phyloP scores from a whole-genome alignment of 371 early-diverging fungal genomes.

The Apophysomyces sp. region DNA sequence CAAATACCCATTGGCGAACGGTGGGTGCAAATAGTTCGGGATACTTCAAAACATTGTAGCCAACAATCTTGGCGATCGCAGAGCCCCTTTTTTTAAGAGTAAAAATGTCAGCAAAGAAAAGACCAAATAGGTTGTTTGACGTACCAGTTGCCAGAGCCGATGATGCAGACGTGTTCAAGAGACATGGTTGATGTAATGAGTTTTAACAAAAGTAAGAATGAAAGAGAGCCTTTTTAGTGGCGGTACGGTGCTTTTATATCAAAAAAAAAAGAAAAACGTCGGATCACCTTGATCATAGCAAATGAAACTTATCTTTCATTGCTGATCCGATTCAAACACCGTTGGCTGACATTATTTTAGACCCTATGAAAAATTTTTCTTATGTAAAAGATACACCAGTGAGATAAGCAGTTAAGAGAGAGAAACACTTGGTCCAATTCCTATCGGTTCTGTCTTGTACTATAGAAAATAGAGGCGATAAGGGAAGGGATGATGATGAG shows the following conservation, averaged over 20 bases:
- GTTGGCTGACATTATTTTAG: neutral
- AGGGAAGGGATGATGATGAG: neutral
- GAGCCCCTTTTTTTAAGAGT: too few relatives aligned
- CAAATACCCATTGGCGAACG: conserved; percentile 97
- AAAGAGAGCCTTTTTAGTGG: neutral
- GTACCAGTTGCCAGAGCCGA: conserved; percentile 95
- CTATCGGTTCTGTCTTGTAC: too few relatives aligned
- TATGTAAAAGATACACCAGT: neutral
- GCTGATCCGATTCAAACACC: conserved; percentile 3
- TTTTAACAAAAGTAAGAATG: neutral
- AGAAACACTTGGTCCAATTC: too few relatives aligned
- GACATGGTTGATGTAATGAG: conserved; percentile 11
- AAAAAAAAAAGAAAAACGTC: neutral
- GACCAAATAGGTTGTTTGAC: conserved; percentile 2
- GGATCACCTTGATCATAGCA: neutral
- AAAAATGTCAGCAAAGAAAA: conserved; percentile 9
- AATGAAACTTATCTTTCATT: conserved; percentile 2
- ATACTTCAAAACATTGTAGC: conserved; percentile 72
- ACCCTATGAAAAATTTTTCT: neutral
- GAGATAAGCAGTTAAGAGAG: neutral
- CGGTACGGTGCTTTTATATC: neutral
- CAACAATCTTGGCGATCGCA: conserved; percentile 93
- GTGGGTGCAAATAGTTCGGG: conserved; percentile 72
- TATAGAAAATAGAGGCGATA: neutral
- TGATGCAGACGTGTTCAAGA: conserved; percentile 80